Conservation (phyloP, 805 yeast genomes). For the Suhomyces sp. region DNA sequence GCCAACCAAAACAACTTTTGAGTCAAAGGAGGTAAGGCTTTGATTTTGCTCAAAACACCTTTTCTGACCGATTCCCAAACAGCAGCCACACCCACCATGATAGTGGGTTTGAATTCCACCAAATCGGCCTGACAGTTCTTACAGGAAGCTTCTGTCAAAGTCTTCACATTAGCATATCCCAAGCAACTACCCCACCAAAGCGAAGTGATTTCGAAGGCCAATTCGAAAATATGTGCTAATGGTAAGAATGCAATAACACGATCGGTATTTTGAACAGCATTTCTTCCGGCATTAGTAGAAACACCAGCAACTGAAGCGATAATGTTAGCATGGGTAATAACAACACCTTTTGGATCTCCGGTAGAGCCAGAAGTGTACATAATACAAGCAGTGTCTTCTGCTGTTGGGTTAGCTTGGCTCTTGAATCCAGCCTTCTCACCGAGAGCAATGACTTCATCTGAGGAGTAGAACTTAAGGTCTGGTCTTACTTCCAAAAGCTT, state of each 20-base stretch:
- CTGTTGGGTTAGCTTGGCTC: slow-evolving; percentile 39
- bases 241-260: slow-evolving; percentile 87
- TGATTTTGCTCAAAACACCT: slow-evolving; percentile 79
- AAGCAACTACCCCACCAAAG: slow-evolving; percentile 87
- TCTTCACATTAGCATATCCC: slow-evolving; percentile 92
- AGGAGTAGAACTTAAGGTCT: slow-evolving; percentile 64
- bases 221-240: slow-evolving; percentile 92
- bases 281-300: slow-evolving; percentile 54
- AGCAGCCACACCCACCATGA: slow-evolving; percentile 98
- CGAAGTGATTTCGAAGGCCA: slow-evolving; percentile 74
- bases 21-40: slow-evolving; percentile 56
- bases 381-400: slow-evolving; percentile 65
- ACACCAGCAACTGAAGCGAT: slow-evolving; percentile 88
- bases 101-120: slow-evolving; percentile 80
- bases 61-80: slow-evolving; percentile 96
- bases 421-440: slow-evolving; percentile 43
- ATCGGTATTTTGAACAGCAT: slow-evolving; percentile 54
- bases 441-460: slow-evolving; percentile 59
- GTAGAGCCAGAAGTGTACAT: slow-evolving; percentile 90
- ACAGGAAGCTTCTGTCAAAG: slow-evolving; percentile 78
- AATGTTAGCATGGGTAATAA: slow-evolving; percentile 61
- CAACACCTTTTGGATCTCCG: slow-evolving; percentile 84
- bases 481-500: slow-evolving; percentile 68
- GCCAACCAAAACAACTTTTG: slow-evolving; percentile 91
- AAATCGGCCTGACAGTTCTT: slow-evolving; percentile 88